These are phyloP conservation scores for Batkoa obscura DNA, from an alignment of 371 early-diverging fungal species.

Conservation along the genomic window DNA sequence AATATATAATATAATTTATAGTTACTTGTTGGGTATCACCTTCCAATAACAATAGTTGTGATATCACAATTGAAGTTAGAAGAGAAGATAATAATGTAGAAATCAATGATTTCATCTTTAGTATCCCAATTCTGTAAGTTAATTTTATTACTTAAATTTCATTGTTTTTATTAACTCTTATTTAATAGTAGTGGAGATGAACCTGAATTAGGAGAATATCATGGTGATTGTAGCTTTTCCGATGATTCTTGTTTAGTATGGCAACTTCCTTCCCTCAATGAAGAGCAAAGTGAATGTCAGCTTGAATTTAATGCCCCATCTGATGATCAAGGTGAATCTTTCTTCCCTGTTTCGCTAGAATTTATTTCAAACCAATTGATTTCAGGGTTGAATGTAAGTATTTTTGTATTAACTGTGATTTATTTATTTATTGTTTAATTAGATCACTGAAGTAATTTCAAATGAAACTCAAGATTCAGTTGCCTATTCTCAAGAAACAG, in stretches of 20 bases:
- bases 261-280: slow-evolving; percentile 68
- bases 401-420: background rate
- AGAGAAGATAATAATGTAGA: slow-evolving; percentile 49
- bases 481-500: background rate
- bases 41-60: slow-evolving; percentile 62
- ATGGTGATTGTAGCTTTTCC: slow-evolving; percentile 61
- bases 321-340: slow-evolving; percentile 46
- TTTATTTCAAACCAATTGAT: slow-evolving; percentile 49
- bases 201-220: slow-evolving; percentile 52
- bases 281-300: slow-evolving; percentile 48
- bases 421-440: background rate
- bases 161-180: slow-evolving; percentile 9
- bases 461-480: background rate
- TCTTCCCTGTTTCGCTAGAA: slow-evolving; percentile 76
- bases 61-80: slow-evolving; percentile 90
- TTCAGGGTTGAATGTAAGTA: slow-evolving; percentile 49
- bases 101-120: slow-evolving; percentile 67
- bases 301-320: slow-evolving; percentile 71
- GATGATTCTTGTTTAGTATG: slow-evolving; percentile 53
- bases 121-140: slow-evolving; percentile 75
- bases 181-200: slow-evolving; percentile 37
- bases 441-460: slow-evolving; percentile 5
- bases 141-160: background rate
- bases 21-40: slow-evolving; percentile 96
- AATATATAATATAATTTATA: slow-evolving; percentile 10